phyloP scores from a whole-genome alignment of 352 stramenopile species.

The Globisporangium uncinulatum region DNA sequence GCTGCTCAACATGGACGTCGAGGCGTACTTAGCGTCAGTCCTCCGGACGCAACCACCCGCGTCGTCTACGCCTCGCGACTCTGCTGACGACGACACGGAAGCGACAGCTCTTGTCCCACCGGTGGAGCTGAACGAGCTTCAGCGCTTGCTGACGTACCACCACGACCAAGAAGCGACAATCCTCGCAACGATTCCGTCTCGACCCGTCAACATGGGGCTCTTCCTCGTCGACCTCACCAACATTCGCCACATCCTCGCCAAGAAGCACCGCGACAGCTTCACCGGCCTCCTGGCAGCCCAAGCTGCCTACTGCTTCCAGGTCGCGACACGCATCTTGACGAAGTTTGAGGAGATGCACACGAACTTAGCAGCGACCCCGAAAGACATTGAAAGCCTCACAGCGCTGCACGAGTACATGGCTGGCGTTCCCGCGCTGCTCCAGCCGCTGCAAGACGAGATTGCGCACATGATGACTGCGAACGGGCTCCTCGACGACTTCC shows the following conservation, averaged over 20 bases:
- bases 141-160: conserved; percentile 55
- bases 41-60: conserved; percentile 35
- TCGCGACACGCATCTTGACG: conserved; percentile 58
- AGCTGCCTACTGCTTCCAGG: conserved; percentile 53
- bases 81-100: conserved; percentile 30
- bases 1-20: conserved; percentile 89
- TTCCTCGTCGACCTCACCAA: conserved; percentile 79
- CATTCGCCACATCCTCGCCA: conserved; percentile 62
- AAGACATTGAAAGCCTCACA: conserved; percentile 90
- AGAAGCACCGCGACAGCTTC: conserved; percentile 80
- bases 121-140: conserved; percentile 72
- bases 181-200: conserved; percentile 56
- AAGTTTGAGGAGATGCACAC: conserved; percentile 88
- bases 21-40: conserved; percentile 70
- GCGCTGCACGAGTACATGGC: conserved; percentile 86
- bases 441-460: conserved; percentile 80
- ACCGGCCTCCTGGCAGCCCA: conserved; percentile 67
- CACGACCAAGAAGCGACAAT: conserved; percentile 62
- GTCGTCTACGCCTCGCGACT: conserved; percentile 22
- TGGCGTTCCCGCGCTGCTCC: conserved; percentile 57
- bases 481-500: conserved; percentile 75
- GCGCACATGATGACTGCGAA: conserved; percentile 77
- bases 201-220: conserved; percentile 65
- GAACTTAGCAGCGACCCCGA: conserved; percentile 70
- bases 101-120: conserved; percentile 43